phyloP scores from a whole-genome alignment of 768 basidiomycete genomes.

The Myochromella boudieri region DNA sequence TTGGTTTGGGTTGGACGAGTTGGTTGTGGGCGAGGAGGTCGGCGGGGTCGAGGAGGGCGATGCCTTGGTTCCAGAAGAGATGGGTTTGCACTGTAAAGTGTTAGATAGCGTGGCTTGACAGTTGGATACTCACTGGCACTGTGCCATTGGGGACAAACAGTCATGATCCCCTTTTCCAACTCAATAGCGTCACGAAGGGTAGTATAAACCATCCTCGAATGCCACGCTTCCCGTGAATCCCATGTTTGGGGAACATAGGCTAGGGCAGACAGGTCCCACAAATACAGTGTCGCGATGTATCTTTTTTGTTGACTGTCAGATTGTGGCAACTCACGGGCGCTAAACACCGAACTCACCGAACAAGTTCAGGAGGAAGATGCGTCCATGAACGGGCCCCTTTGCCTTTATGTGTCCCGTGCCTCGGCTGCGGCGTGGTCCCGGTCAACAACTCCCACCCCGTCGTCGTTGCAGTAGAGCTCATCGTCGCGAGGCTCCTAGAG shows the following conservation, averaged over 20 bases:
- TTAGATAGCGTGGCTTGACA: neutral
- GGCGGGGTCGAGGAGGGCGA: slow-evolving; percentile 59
- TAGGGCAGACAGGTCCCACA: slow-evolving; percentile 44
- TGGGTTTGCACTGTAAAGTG: slow-evolving; percentile 60
- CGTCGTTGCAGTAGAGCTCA: too few relatives aligned
- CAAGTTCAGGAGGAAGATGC: too few relatives aligned
- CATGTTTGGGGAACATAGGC: slow-evolving; percentile 48
- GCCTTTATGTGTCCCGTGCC: too few relatives aligned
- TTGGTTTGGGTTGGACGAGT: slow-evolving; percentile 40
- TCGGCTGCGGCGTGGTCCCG: too few relatives aligned
- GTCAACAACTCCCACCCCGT: too few relatives aligned
- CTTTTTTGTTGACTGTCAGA: too few relatives aligned
- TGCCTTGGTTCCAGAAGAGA: slow-evolving; percentile 69
- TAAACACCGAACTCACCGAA: too few relatives aligned
- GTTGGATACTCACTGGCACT: slow-evolving; percentile 49
- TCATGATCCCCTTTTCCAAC: slow-evolving; percentile 60
- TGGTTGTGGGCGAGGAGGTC: slow-evolving; percentile 53
- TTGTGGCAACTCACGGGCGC: too few relatives aligned
- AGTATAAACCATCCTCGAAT: slow-evolving; percentile 59
- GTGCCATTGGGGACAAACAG: slow-evolving; percentile 60
- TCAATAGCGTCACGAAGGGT: slow-evolving; percentile 61
- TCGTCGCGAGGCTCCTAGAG: too few relatives aligned
- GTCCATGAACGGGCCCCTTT: too few relatives aligned
- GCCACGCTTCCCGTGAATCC: slow-evolving; percentile 58
- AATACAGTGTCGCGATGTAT: slow-evolving; percentile 58